Percentiles rank a stretch among this genome's conserved stretches.
Evolutionary conservation across 176 grass and related monocot genomes (phyloP).

Genomic region (Hsuehochloa calcarea): DNA sequence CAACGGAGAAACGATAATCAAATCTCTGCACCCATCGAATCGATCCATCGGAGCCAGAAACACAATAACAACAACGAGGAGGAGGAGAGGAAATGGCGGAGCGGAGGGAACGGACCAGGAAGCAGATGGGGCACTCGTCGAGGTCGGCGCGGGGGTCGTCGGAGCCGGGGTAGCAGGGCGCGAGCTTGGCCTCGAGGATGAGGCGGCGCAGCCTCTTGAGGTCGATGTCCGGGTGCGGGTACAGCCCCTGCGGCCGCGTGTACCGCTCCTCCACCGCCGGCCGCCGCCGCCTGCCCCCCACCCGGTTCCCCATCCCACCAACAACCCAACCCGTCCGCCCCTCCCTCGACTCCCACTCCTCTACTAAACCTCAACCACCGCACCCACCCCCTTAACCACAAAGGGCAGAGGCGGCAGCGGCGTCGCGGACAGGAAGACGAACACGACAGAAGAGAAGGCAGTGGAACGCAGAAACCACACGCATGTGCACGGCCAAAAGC

Average conservation of each 20-base stretch:
- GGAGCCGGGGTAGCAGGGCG: slow-evolving; percentile 72
- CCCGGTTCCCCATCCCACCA: slow-evolving; percentile 41
- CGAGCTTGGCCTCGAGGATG: slow-evolving; percentile 89
- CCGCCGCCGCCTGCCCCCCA: slow-evolving; percentile 37
- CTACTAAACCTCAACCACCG: slow-evolving; percentile 12
- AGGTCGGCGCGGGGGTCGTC: slow-evolving; percentile 67
- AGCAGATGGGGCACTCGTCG: slow-evolving; percentile 97
- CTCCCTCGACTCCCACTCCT: not conserved
- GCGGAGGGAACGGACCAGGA: slow-evolving; percentile 48
- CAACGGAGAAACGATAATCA: not conserved
- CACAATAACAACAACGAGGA: not conserved
- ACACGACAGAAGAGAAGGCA: slow-evolving; percentile 18
- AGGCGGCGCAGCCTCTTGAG: slow-evolving; percentile 81
- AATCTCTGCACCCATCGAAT: not conserved
- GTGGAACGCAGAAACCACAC: slow-evolving; percentile 16
- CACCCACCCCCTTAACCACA: not conserved
- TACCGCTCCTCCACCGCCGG: slow-evolving; percentile 78
- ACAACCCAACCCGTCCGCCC: not conserved
- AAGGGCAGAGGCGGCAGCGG: not conserved
- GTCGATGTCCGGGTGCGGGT: slow-evolving; percentile 82
- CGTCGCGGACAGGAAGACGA: not conserved
- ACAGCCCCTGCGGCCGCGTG: slow-evolving; percentile 89
- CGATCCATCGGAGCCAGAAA: not conserved
- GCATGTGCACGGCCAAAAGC: slow-evolving; percentile 26
- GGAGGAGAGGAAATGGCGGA: not conserved